Percentiles rank a stretch among this genome's conserved stretches.
Conservation (phyloP, 2,329 filamentous ascomycete species). For the Diaporthe velutina region DNA sequence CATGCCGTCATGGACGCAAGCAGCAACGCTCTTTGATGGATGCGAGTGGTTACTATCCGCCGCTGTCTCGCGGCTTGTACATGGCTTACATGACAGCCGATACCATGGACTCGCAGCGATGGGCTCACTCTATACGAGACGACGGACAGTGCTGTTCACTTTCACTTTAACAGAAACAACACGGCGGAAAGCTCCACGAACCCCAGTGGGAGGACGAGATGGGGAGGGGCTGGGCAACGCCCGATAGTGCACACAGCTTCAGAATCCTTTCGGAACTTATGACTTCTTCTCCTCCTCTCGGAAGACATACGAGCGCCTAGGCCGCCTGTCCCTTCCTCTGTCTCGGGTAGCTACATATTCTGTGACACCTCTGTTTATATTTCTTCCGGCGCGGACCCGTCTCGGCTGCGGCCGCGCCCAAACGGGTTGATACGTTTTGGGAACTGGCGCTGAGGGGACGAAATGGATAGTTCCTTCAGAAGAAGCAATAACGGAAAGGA, state of each 20-base stretch:
- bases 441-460: neutral
- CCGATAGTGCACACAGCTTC: neutral
- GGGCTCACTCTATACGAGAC: neutral
- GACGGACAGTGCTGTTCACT: neutral
- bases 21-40: neutral
- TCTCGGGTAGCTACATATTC: slow-evolving; percentile 27
- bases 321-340: neutral
- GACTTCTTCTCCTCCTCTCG: neutral
- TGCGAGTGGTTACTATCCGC: neutral
- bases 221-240: neutral
- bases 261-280: neutral
- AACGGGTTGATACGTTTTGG: slow-evolving; percentile 10
- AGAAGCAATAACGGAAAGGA: too few species aligned
- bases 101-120: neutral
- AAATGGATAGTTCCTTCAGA: neutral
- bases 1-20: neutral
- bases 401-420: neutral
- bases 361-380: slow-evolving; percentile 31
- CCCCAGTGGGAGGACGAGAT: neutral
- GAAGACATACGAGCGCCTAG: slow-evolving; percentile 14
- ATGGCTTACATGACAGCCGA: too few species aligned
- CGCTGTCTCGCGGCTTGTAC: neutral
- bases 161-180: neutral
- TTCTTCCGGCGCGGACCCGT: slow-evolving; percentile 7
- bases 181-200: neutral